Evolutionary conservation across 768 basidiomycete species (phyloP), one percentile per base, ranked within the genome.

Genomic region (Lanmaoa pseudosensibilis): DNA sequence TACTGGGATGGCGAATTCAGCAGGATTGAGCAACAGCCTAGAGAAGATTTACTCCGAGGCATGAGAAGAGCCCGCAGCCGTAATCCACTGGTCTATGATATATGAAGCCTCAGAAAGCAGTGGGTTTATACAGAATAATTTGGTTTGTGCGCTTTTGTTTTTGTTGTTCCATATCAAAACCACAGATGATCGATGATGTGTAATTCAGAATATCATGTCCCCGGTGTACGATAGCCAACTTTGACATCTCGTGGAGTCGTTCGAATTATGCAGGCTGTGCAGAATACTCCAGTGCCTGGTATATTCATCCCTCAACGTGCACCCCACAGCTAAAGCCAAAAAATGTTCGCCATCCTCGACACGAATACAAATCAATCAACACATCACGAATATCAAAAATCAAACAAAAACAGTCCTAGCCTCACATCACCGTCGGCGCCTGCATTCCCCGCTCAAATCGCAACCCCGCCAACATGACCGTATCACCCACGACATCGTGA

Each of bases 401-500:
- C 7, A 38, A 27, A 43, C 10, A 10, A 19, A 32, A 23, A 33
- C 16, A 1, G n/a, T 45, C 11, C 27, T 4, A 11, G 21, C 27
- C 38, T 64, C 41, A 81, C 63, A 78, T 58, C 27, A 77, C 76
- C 15, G 84, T 89, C 2, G 88, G 85, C 43, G 82, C 82, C 5
- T 73, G 56, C 30, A 73, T 72, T 58, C 89, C 88, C 2, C 82
- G 79, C 57, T 82, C 85, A 73, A 90, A 90, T 32, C 86, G 75
- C 49, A 91, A 69, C 12, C 84, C 75, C 12, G 87, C 83, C 25
- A 91, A 65, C 21, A 90, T 73, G 15, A 91, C 77, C 4, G 85
- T 78, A 56, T 87, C 79, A n/a, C 60, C 69, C 4, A 58, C 59
- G 5, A 61, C 69, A 18, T 66, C 63, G 18, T 56, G 57, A 18